Conservation (phyloP, 2,329 filamentous ascomycete species). For the Phyllachora maydis region DNA sequence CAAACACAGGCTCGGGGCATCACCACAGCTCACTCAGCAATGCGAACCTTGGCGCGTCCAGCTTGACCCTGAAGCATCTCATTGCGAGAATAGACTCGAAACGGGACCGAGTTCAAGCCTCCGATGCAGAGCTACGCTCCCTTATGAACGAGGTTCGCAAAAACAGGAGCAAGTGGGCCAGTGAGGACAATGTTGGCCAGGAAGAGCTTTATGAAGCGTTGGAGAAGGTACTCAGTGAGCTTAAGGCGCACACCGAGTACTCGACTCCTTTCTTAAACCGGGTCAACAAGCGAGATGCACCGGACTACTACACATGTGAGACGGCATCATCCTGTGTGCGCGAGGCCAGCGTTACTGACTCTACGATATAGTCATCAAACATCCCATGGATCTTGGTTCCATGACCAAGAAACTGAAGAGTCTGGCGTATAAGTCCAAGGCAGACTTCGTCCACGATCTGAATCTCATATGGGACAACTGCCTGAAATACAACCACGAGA, state of each 20-base stretch:
- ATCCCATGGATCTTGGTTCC: slow-evolving; percentile 89
- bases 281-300: slow-evolving; percentile 92
- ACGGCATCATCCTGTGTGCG: slow-evolving; percentile 4
- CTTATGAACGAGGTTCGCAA: slow-evolving; percentile 96
- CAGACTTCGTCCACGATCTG: slow-evolving; percentile 83
- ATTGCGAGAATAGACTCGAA: slow-evolving; percentile 92
- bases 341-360: slow-evolving; percentile 1
- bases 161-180: slow-evolving; percentile 97
- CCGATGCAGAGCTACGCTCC: slow-evolving; percentile 76
- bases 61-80: slow-evolving; percentile 86
- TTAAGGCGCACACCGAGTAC: slow-evolving; percentile 94
- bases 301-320: slow-evolving; percentile 83
- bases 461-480: slow-evolving; percentile 97
- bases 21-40: slow-evolving; percentile 81
- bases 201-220: slow-evolving; percentile 94
- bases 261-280: slow-evolving; percentile 87
- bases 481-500: slow-evolving; percentile 82
- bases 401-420: slow-evolving; percentile 97
- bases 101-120: slow-evolving; percentile 72
- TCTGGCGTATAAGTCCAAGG: slow-evolving; percentile 66
- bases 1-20: slow-evolving; percentile 27
- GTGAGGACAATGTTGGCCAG: slow-evolving; percentile 90
- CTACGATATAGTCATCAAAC: slow-evolving; percentile 52
- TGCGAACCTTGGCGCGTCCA: slow-evolving; percentile 88
- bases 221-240: slow-evolving; percentile 89